Percentiles rank a stretch among this genome's conserved stretches.
Evolutionary conservation across 305 asterid genomes (phyloP).

Genomic region (Fraxinus sp.): DNA sequence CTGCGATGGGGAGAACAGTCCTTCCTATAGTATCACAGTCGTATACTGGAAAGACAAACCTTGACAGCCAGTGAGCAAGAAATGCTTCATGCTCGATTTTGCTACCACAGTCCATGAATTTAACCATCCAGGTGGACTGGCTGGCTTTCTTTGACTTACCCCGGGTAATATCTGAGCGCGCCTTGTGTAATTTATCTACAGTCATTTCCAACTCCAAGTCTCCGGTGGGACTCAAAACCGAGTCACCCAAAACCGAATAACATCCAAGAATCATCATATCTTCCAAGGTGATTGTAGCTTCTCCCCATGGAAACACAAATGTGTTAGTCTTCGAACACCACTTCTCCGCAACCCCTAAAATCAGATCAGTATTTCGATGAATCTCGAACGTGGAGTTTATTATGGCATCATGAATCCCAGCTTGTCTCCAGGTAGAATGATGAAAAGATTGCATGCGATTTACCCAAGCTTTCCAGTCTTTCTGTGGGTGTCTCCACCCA

Average conservation of each 20-base stretch:
- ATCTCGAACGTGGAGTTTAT: neutral
- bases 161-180: neutral
- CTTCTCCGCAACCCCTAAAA: neutral
- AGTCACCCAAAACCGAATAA: constrained; percentile 3
- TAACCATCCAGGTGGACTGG: constrained; percentile 25
- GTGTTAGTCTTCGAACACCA: constrained; percentile 8
- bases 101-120: constrained; percentile 28
- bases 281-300: constrained; percentile 18
- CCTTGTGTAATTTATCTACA: neutral
- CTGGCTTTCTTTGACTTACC: neutral
- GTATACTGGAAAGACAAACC: constrained; percentile 33
- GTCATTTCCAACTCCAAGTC: neutral
- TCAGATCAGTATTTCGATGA: constrained; percentile 7
- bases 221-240: neutral
- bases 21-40: neutral
- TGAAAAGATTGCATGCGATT: neutral
- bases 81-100: constrained; percentile 49
- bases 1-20: constrained; percentile 33
- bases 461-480: constrained; percentile 29
- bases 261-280: constrained; percentile 3
- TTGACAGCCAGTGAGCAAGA: constrained; percentile 41
- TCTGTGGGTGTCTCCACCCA: constrained; percentile 3
- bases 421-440: neutral
- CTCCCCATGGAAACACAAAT: constrained; percentile 13
- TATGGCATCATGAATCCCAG: constrained; percentile 2